These are phyloP conservation scores for Fusarium sp. DNA, from an alignment of 2,329 filamentous ascomycete genomes.

Conservation along the genomic window DNA sequence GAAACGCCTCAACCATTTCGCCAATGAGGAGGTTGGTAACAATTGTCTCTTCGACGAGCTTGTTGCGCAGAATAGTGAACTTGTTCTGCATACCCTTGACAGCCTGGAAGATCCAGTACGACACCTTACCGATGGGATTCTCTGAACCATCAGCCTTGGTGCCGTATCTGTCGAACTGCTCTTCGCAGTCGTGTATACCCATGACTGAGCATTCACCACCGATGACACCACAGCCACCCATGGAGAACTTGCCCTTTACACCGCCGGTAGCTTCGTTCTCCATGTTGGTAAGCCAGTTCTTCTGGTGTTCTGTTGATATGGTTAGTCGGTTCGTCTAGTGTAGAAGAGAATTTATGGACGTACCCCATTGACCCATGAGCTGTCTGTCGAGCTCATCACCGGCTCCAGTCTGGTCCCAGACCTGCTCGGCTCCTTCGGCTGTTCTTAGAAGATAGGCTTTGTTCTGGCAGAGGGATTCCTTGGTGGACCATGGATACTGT, in stretches of 20 bases:
- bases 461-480: neutral
- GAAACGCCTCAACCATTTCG: conserved; percentile 11
- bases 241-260: neutral
- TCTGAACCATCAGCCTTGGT: neutral
- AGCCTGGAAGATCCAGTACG: conserved; percentile 31
- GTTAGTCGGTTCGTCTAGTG: neutral
- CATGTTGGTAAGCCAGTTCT: neutral
- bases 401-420: neutral
- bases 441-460: neutral
- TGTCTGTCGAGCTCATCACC: neutral
- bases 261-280: neutral
- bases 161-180: conserved; percentile 15
- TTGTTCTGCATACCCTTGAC: conserved; percentile 19
- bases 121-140: conserved; percentile 3
- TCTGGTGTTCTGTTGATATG: neutral
- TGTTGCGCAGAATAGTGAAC: neutral
- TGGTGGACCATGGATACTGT: neutral
- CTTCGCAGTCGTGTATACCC: neutral
- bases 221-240: neutral
- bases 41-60: neutral
- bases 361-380: neutral
- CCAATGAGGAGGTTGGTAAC: neutral
- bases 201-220: neutral
- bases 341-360: accelerated
- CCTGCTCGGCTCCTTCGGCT: neutral